Evolutionary conservation across 2,329 filamentous ascomycete species (phyloP).

Genomic region (Corinectria fuckeliana): DNA sequence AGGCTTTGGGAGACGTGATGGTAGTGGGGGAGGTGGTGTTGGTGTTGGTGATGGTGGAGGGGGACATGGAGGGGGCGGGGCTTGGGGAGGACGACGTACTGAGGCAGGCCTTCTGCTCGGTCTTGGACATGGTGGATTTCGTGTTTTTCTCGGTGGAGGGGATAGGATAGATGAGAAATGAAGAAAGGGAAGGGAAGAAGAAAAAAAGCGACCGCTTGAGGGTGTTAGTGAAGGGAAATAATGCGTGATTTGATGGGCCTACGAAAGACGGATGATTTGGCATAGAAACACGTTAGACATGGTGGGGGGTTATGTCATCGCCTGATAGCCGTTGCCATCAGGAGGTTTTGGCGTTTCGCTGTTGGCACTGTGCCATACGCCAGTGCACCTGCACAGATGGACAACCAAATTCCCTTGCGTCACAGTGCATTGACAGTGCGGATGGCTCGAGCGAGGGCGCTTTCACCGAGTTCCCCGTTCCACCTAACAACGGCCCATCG

Average conservation of each 20-base stretch:
- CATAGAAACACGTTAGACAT: slow-evolving; percentile 36
- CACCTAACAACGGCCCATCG: slow-evolving; percentile 30
- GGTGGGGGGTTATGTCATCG: slow-evolving; percentile 39
- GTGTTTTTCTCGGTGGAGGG: slow-evolving; percentile 18
- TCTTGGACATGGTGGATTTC: slow-evolving; percentile 55
- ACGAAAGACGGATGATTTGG: slow-evolving; percentile 30
- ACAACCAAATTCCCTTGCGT: no score
- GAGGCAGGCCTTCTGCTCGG: slow-evolving; percentile 67
- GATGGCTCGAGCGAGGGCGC: background rate
- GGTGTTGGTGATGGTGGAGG: slow-evolving; percentile 21
- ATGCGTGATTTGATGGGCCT: slow-evolving; percentile 42
- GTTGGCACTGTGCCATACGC: slow-evolving; percentile 22
- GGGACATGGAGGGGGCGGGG: slow-evolving; percentile 38
- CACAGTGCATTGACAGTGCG: slow-evolving; percentile 23
- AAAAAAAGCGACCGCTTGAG: slow-evolving; percentile 14
- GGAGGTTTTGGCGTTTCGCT: background rate
- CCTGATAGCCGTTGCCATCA: slow-evolving; percentile 16
- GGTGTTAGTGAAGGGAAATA: slow-evolving; percentile 30
- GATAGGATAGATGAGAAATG: slow-evolving; percentile 22
- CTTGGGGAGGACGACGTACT: slow-evolving; percentile 56
- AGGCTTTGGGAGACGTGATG: background rate
- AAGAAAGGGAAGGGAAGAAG: slow-evolving; percentile 20
- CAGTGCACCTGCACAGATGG: no score
- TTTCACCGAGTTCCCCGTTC: slow-evolving; percentile 16
- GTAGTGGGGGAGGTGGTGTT: slow-evolving; percentile 5